Base-by-base conservation (phyloP, 352 stramenopile genomes). In the Plasmopara halstedii region DNA sequence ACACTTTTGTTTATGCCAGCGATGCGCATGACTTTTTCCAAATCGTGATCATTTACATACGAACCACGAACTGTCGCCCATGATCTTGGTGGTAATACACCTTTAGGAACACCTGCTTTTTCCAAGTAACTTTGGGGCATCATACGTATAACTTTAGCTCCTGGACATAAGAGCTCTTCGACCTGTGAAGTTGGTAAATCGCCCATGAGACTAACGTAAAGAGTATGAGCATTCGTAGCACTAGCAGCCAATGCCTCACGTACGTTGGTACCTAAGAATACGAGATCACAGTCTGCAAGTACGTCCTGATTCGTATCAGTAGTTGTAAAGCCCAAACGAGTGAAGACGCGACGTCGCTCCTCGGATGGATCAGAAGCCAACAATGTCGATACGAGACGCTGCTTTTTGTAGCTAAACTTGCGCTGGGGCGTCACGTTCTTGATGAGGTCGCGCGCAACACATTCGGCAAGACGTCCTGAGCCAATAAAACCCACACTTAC, bases 201-300 rank as follows among this genome's bases (percentile, higher is more conserved):
- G n/a, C 67, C 72, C 72, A 83, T 83, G 39, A 87, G 62, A 39
- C 67, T 82, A 39, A 87, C 75, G 46, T 83, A 87, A 2, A 87
- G 68, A 20, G 66, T 80, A 42, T 80, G 67, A 14, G 40, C 46
- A 23, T 56, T 62, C 9, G 46, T 50, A n/a, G 62, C 41, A 8
- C 52, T 53, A 4, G 54, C 46, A 22, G 56, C 55, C 25, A 87
- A 55, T 38, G 68, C 72, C 23, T 80, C 54, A 11, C 66, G 70
- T 1, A 58, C 64, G 36, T 67, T 79, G 10, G 72, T 85, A 39
- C 70, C 72, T 21, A 87, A 51, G 46, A 87, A 85, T 20, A 87
- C 75, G 19, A 87, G 50, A 56, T 87, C 72, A 43, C 75, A 87
- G 52, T 83, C 70, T 4, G 62, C 60, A n/a, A 87, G 45, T 17